Conservation (phyloP, 2,329 filamentous ascomycete species). For the Phyllosticta citrichinensis region DNA sequence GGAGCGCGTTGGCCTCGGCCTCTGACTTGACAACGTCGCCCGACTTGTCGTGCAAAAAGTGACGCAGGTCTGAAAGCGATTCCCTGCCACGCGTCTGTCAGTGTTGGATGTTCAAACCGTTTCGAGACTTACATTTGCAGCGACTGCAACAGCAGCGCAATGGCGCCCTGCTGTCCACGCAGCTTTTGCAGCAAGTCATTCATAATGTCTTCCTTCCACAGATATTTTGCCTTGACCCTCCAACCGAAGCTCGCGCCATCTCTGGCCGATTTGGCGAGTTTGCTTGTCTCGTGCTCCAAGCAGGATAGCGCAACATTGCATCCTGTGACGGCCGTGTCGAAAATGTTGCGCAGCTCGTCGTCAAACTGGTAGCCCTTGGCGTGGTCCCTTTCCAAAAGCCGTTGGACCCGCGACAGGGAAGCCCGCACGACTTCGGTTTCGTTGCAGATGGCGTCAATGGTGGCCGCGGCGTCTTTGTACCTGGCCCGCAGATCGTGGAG, state of each 20-base stretch:
- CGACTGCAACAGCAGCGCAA: constrained; percentile 10
- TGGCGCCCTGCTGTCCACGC: constrained; percentile 11
- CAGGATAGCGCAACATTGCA: constrained; percentile 9
- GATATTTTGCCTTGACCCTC: constrained; percentile 4
- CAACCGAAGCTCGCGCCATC: not conserved
- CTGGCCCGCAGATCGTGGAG: constrained; percentile 3
- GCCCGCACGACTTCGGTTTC: constrained; percentile 11
- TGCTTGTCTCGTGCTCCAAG: constrained; percentile 10
- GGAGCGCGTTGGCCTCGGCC: not conserved
- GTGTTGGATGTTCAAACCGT: not conserved
- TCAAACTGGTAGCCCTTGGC: not conserved
- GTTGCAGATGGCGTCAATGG: constrained; percentile 10
- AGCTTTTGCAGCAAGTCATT: constrained; percentile 8
- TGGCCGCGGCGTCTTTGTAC: constrained; percentile 7
- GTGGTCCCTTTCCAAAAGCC: not conserved
- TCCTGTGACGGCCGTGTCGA: constrained; percentile 10
- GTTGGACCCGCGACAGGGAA: constrained; percentile 7
- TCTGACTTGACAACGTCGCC: constrained; percentile 2
- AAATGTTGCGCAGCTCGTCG: constrained; percentile 6
- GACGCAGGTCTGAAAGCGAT: constrained; percentile 9
- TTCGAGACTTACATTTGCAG: constrained; percentile 10
- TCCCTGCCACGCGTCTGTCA: constrained; percentile 4
- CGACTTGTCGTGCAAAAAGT: constrained; percentile 4
- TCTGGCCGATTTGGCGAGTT: not conserved
- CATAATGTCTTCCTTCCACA: constrained; percentile 12